Base-by-base conservation (phyloP, 176 grass and related monocot genomes). In the Leersia perrieri region DNA sequence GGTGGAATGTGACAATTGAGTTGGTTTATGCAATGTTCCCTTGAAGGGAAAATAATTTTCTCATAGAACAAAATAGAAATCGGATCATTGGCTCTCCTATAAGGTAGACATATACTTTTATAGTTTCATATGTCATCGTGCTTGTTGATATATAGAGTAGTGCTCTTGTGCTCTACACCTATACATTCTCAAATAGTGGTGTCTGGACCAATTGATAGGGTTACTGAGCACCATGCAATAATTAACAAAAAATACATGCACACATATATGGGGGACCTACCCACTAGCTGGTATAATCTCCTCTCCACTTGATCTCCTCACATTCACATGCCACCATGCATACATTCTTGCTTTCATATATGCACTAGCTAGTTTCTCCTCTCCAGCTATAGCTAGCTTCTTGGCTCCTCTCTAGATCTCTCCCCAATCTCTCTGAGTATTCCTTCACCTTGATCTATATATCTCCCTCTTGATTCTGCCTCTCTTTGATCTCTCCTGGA, bases 121-220 rank as follows among this genome's bases (percentile, higher is more conserved):
- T n/a, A n/a, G n/a, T n/a, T n/a, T n/a, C n/a, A n/a, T n/a, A 45
- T 29, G n/a, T 42, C 72, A 83, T 44, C 81, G 39, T 57, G 71
- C 30, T 76, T 41, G 33, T 13, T 40, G 63, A 8, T 42, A 10
- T 44, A 84, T 42, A 18, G 82, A 84, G 49, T 68, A 68, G 39
- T 41, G 39, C 81, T 42, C 81, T 42, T 60, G 72, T 84, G 82
- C 82, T 84, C 35, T 84, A 70, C 64, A 70, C 65, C 9, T 73
- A 65, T 74, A 65, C 58, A 79, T 51, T 28, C 80, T 58, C 58
- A 82, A 28, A 44, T 64, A 51, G 28, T 82, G 80, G 32, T 74
- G 60, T 38, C 70, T n/a, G 65, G 74, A 71, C 57, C 67, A 64
- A 79, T 35, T 51, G 57, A 76, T 18, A 42, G 57, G 25, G 29